phyloP scores from a whole-genome alignment of 2,329 filamentous ascomycete species.

The Xylaria multiplex region DNA sequence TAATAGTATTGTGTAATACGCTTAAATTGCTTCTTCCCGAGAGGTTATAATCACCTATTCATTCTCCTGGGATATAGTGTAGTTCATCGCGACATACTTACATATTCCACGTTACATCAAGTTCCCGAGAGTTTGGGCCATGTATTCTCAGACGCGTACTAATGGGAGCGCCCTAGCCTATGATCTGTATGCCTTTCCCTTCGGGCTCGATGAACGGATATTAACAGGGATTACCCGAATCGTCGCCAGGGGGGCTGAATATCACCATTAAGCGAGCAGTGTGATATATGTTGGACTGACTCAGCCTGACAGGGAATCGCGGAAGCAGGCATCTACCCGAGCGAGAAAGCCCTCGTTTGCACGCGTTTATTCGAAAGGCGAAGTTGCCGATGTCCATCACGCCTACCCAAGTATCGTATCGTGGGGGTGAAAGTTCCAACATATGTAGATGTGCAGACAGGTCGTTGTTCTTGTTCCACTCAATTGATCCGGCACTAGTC shows the following conservation, averaged over 20 bases:
- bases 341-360: not conserved
- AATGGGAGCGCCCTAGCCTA: not conserved
- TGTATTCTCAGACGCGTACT: not conserved
- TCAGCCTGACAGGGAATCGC: not conserved
- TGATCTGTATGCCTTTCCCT: not conserved
- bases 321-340: not conserved
- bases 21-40: no score
- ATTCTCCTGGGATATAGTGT: not conserved
- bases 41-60: not conserved
- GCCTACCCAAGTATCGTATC: not conserved
- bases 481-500: not conserved
- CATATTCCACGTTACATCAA: slow-evolving; percentile 1
- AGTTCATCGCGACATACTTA: not conserved
- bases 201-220: not conserved
- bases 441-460: not conserved
- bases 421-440: not conserved
- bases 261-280: not conserved
- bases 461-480: not conserved
- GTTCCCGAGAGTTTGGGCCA: not conserved
- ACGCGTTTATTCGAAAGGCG: no score
- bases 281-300: not conserved
- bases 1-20: not conserved
- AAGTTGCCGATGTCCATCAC: not conserved
- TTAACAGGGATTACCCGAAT: not conserved
- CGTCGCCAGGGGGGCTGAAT: not conserved